Evolutionary conservation across 305 asterid genomes (phyloP).

Genomic region (Solanum hybrid): DNA sequence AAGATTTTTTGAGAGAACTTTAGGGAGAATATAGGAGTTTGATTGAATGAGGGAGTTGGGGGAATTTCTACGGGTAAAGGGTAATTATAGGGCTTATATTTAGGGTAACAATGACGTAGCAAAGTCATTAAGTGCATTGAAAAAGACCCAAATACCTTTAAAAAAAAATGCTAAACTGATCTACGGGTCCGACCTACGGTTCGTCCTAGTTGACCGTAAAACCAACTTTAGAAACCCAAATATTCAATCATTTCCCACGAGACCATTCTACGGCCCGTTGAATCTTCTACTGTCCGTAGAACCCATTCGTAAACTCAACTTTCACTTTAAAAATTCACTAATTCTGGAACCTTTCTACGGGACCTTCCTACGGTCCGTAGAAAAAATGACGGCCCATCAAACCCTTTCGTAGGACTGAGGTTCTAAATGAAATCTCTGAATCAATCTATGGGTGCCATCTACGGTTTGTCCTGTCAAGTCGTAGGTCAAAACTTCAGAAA

Average conservation of each 20-base stretch:
- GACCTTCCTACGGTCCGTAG: background rate
- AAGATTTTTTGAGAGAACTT: background rate
- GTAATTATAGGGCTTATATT: background rate
- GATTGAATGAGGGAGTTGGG: background rate
- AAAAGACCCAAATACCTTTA: background rate
- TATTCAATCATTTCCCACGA: background rate
- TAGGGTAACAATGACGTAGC: background rate
- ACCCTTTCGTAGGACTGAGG: background rate
- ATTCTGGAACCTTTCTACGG: background rate
- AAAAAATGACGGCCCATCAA: background rate
- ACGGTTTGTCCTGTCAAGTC: background rate
- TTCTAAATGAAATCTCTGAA: background rate
- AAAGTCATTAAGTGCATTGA: background rate
- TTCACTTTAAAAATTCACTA: background rate
- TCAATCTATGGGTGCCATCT: background rate
- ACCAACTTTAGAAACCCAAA: background rate
- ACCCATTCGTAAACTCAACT: background rate
- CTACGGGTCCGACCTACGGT: background rate
- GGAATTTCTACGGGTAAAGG: background rate
- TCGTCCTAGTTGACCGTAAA: background rate
- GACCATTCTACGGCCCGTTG: background rate
- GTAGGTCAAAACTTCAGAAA: background rate
- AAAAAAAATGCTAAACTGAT: background rate
- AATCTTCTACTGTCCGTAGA: background rate
- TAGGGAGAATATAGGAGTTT: background rate